Base-by-base conservation (phyloP, 2,329 filamentous ascomycete species). In the Xylaria sp. region DNA sequence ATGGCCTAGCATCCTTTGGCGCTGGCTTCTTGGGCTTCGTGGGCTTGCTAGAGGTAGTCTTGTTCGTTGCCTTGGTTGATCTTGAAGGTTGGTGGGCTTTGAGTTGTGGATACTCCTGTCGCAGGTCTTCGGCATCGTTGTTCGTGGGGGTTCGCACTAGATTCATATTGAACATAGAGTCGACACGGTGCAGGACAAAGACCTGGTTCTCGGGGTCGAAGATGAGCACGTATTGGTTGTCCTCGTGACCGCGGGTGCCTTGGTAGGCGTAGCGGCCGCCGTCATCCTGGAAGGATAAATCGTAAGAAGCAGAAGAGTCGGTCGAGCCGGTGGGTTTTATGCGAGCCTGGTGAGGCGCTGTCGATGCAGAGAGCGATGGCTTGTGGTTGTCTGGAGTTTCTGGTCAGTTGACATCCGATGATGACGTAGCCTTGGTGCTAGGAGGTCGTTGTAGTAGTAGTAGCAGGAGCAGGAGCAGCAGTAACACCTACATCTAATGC, bases 101-200 rank as follows among this genome's bases (percentile, higher is more conserved):
- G 42, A 96, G 84, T 67, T 92, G 92, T 10, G 88, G 84, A 75
- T 92, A 89, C 74, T 90, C 85, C 56, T 88, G 85, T 54, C 87
- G 85, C 45, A 96, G 83, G 73, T 85, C 87, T 33, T 87, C 86
- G 60, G 85, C 79, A 71, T 92, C 87, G 61, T 84, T 81, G 73
- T 90, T 90, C 70, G 84, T 86, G 2, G 91, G 92, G 15, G 89
- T 89, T 62, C 86, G 88, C 59, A 87, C 89, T 61, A 97, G 81
- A 78, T 97, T 97, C 90, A 97, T 94, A 74, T 93, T 90, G 79
- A 97, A 91, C 44, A 90, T 89, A n/a, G 90, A 91, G 76, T 93
- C 88, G 61, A 97, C 83, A 58, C 89, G 89, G 81, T 97, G 93
- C 61, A 97, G 85, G 31, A 96, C 89, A 71, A 96, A 96, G 63